Percentiles rank a stretch among this genome's conserved stretches.
Evolutionary conservation across 2,329 filamentous ascomycete genomes (phyloP).

Genomic region (Emydomyces testavorans): DNA sequence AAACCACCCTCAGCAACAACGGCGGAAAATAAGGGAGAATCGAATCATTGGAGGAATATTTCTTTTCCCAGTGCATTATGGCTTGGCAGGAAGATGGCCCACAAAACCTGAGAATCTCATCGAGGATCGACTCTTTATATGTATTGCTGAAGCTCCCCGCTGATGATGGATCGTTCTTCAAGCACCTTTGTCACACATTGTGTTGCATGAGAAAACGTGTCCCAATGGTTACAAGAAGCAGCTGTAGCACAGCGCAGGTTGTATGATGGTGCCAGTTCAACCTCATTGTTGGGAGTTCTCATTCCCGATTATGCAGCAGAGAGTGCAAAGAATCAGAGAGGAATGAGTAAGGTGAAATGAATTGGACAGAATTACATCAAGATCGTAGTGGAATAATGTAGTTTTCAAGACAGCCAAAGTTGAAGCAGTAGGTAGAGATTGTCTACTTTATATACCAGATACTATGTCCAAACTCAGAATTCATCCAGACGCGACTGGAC

Average conservation of each 20-base stretch:
- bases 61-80: neutral
- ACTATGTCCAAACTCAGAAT: neutral
- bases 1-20: neutral
- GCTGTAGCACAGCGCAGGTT: neutral
- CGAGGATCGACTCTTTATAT: neutral
- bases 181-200: neutral
- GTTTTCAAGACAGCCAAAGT: too few species aligned
- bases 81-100: slow-evolving; percentile 1
- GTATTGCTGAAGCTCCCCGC: neutral
- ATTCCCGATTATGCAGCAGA: too few species aligned
- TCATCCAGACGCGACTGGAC: neutral
- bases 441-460: too few species aligned
- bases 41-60: too few species aligned
- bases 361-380: too few species aligned
- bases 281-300: too few species aligned
- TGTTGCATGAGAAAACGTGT: slow-evolving; percentile 1
- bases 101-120: neutral
- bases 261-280: neutral
- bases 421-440: too few species aligned
- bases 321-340: too few species aligned
- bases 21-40: too few species aligned
- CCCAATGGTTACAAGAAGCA: neutral
- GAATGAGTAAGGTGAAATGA: too few species aligned
- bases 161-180: neutral
- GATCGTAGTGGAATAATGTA: too few species aligned